These are phyloP conservation scores for Apiosordaria backusii DNA, from an alignment of 495 filamentous ascomycete species.

Conservation along the genomic window DNA sequence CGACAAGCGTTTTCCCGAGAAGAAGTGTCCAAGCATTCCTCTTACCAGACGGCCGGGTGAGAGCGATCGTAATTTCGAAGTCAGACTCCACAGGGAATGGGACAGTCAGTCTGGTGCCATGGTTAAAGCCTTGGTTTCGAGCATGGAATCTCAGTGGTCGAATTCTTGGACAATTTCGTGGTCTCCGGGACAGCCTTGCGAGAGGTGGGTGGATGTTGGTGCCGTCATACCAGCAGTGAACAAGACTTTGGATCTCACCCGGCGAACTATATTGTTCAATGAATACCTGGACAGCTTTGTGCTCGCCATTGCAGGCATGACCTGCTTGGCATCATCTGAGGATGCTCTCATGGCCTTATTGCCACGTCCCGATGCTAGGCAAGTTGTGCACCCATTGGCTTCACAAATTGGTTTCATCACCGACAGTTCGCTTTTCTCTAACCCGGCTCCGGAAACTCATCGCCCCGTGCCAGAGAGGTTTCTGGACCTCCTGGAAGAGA, in stretches of 20 bases:
- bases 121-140: neutral
- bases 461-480: slow-evolving; percentile 8
- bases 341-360: neutral
- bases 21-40: neutral
- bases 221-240: slow-evolving; percentile 1
- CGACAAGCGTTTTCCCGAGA: neutral
- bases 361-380: neutral
- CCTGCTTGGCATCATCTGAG: neutral
- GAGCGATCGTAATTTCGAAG: neutral
- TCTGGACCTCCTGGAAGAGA: neutral
- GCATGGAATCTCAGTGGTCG: slow-evolving; percentile 9
- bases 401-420: neutral
- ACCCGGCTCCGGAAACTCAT: neutral
- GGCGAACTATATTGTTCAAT: slow-evolving; percentile 4
- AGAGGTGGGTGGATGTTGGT: neutral
- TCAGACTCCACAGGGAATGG: neutral
- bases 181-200: neutral
- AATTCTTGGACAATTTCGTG: neutral
- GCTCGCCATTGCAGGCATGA: neutral
- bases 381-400: neutral
- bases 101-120: neutral
- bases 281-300: neutral
- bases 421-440: neutral
- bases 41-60: neutral
- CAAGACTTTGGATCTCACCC: neutral